Conservation (phyloP, 169 alveolate species). For the Cryptosporidium meleagridis region DNA sequence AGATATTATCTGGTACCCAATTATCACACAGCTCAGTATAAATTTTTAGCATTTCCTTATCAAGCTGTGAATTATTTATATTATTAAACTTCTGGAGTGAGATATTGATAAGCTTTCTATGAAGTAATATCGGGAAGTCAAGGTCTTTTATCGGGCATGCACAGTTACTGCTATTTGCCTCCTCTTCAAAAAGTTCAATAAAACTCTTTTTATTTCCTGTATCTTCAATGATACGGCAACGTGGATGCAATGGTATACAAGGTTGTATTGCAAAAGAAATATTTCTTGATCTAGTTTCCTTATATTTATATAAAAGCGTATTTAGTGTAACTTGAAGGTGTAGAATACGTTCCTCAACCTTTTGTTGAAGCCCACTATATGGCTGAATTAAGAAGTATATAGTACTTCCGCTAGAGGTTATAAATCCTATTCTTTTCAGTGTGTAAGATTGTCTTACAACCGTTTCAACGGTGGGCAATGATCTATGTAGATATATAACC, state of each 20-base stretch:
- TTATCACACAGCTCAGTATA: conserved; percentile 75
- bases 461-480: conserved; percentile 57
- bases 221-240: conserved; percentile 80
- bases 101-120: conserved; percentile 70
- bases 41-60: conserved; percentile 69
- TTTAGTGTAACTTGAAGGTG: conserved; percentile 77
- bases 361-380: conserved; percentile 79
- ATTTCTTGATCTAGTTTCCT: conserved; percentile 77
- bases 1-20: conserved; percentile 72
- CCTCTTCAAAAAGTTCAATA: conserved; percentile 76
- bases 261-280: conserved; percentile 76
- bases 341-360: conserved; percentile 79
- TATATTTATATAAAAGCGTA: conserved; percentile 73
- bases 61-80: conserved; percentile 42
- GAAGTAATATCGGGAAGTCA: conserved; percentile 78
- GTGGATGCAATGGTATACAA: conserved; percentile 78
- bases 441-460: conserved; percentile 78
- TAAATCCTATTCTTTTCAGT: conserved; percentile 77
- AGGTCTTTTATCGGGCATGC: conserved; percentile 53
- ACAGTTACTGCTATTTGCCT: conserved; percentile 10
- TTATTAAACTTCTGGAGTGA: conserved; percentile 43
- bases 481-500: conserved; percentile 76
- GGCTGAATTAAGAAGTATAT: conserved; percentile 80
- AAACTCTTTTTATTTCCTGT: conserved; percentile 68
- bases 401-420: conserved; percentile 77